These are phyloP conservation scores for Botryotinia convoluta DNA, from an alignment of 2,329 filamentous ascomycete genomes.

Conservation along the genomic window DNA sequence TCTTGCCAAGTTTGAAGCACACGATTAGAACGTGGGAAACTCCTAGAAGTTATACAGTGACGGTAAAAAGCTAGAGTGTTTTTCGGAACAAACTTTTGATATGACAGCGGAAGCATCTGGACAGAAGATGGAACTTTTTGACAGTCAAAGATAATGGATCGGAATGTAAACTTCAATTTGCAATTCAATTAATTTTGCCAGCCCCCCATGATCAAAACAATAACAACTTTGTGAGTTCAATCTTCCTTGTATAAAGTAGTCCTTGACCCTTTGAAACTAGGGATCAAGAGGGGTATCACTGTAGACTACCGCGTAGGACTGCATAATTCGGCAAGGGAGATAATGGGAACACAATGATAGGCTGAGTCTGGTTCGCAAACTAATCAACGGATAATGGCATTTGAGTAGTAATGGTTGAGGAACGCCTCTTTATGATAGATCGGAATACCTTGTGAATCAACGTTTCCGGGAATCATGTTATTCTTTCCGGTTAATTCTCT, in stretches of 20 bases:
- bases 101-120: conserved; percentile 20
- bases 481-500: background rate
- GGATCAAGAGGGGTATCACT: conserved; percentile 8
- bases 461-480: background rate
- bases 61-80: conserved; percentile 6
- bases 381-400: conserved; percentile 19
- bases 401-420: background rate
- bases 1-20: conserved; percentile 10
- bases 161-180: conserved; percentile 13
- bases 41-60: conserved; percentile 26
- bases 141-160: conserved; percentile 15
- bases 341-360: conserved; percentile 13
- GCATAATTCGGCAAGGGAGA: conserved; percentile 18
- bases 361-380: conserved; percentile 3
- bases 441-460: conserved; percentile 4
- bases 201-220: conserved; percentile 13
- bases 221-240: background rate
- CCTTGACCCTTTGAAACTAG: conserved; percentile 13
- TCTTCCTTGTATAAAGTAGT: conserved; percentile 10
- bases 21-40: conserved; percentile 29
- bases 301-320: conserved; percentile 23
- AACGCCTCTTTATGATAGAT: conserved; percentile 19
- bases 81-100: conserved; percentile 15
- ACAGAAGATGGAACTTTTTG: conserved; percentile 5
- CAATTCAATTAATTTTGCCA: conserved; percentile 6